A percentile compares a stretch with the other conserved stretches of the same genome.
phyloP scores from a whole-genome alignment of 441 rosid species.

The Jatropha podagrica region DNA sequence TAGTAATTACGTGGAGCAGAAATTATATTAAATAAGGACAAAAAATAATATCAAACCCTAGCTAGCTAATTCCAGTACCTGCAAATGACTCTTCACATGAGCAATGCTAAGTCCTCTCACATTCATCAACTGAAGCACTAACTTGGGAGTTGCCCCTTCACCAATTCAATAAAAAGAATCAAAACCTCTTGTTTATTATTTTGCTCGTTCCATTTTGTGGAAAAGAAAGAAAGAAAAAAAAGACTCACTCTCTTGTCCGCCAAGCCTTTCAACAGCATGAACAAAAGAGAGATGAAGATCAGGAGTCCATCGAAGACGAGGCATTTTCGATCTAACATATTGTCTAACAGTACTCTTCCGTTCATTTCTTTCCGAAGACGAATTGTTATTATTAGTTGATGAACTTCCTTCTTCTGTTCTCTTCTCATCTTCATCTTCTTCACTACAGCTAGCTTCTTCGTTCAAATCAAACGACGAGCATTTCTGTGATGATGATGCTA shows the following conservation, averaged over 20 bases:
- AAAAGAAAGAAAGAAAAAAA: background rate
- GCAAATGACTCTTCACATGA: constrained; percentile 96
- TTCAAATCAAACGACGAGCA: constrained; percentile 45
- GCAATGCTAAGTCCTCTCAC: constrained; percentile 83
- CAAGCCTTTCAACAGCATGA: constrained; percentile 81
- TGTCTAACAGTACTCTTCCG: constrained; percentile 47
- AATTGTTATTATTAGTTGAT: constrained; percentile 22
- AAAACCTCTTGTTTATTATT: no score
- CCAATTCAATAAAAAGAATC: background rate
- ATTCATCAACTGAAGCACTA: constrained; percentile 86
- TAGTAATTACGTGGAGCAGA: background rate
- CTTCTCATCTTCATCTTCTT: constrained; percentile 22
- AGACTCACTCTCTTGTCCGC: constrained; percentile 67
- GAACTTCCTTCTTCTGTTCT: constrained; percentile 32
- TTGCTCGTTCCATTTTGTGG: background rate
- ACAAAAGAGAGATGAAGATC: constrained; percentile 89
- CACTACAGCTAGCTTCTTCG: constrained; percentile 36
- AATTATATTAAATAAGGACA: background rate
- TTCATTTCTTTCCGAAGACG: constrained; percentile 14
- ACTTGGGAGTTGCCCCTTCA: constrained; percentile 85
- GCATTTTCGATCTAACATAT: constrained; percentile 72
- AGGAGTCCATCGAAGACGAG: constrained; percentile 90
- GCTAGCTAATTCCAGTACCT: constrained; percentile 39
- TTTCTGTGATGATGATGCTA: constrained; percentile 28
- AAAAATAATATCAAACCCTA: background rate